Evolutionary conservation across 164 flowering plant genomes (phyloP).

Genomic region (Warburgia ugandensis): DNA sequence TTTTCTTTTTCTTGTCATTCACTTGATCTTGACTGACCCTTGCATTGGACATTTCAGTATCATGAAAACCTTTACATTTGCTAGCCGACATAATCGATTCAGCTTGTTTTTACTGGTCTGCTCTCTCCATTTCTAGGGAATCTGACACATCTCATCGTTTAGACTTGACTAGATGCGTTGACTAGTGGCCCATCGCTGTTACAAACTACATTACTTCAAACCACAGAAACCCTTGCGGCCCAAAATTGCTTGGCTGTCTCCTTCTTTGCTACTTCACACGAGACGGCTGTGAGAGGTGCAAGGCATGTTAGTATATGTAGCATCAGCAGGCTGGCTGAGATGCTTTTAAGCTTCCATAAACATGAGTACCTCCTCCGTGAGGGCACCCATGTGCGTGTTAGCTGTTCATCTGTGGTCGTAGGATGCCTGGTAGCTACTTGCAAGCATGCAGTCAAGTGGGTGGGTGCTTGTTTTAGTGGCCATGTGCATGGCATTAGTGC

Average conservation of each 20-base stretch:
- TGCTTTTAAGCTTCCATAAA: neutral
- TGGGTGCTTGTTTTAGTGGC: neutral
- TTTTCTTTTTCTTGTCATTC: neutral
- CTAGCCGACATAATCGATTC: too few relatives aligned
- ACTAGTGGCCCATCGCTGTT: neutral
- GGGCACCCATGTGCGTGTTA: neutral
- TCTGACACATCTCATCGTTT: neutral
- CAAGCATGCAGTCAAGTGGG: neutral
- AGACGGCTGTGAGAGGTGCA: neutral
- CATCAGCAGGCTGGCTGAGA: neutral
- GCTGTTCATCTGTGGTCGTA: too few relatives aligned
- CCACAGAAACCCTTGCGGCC: neutral
- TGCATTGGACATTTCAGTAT: neutral
- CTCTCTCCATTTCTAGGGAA: neutral
- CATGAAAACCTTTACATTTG: too few relatives aligned
- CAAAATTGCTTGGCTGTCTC: neutral
- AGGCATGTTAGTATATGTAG: neutral
- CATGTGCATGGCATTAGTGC: neutral
- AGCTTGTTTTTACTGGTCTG: neutral
- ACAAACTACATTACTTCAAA: neutral
- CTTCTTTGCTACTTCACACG: too few relatives aligned
- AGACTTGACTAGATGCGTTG: neutral
- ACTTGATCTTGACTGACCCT: neutral
- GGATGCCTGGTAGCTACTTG: too few relatives aligned
- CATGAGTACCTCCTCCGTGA: neutral